These are phyloP conservation scores for Phytophthora syringae DNA, from an alignment of 352 stramenopile species.

Conservation along the genomic window DNA sequence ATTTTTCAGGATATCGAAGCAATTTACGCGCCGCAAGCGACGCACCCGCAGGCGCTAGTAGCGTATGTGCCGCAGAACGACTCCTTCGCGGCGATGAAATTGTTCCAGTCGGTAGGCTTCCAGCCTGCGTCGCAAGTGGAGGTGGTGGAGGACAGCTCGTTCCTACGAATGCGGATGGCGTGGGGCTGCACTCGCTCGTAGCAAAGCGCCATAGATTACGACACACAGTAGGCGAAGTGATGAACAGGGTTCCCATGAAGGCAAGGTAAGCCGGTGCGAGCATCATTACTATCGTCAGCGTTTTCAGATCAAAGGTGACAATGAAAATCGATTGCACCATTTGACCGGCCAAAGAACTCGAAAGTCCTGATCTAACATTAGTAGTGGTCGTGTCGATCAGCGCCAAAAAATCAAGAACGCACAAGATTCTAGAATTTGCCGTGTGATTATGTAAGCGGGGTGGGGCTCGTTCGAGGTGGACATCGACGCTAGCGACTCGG, in stretches of 20 bases:
- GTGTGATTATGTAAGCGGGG: too few species aligned
- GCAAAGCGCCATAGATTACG: neutral
- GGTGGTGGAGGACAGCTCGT: conserved; percentile 29
- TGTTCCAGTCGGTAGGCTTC: conserved; percentile 65
- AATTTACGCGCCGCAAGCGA: conserved; percentile 39
- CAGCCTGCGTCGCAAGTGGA: conserved; percentile 44
- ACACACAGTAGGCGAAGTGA: too few species aligned
- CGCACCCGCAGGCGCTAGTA: conserved; percentile 41
- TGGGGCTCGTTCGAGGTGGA: neutral
- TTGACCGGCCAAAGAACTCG: too few species aligned
- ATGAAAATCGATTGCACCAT: too few species aligned
- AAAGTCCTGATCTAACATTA: too few species aligned
- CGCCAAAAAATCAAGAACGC: too few species aligned
- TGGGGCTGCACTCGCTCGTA: conserved; percentile 28
- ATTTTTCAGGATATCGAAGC: conserved; percentile 57
- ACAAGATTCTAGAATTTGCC: too few species aligned
- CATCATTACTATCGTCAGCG: too few species aligned
- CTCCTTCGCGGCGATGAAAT: conserved; percentile 46
- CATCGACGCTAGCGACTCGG: neutral
- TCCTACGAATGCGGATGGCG: conserved; percentile 39
- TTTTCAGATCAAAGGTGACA: too few species aligned
- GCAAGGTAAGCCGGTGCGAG: too few species aligned
- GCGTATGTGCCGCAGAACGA: conserved; percentile 52
- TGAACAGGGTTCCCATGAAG: too few species aligned
- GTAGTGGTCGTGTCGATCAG: too few species aligned